Evolutionary conservation across 164 flowering plant species (phyloP).

Genomic region (Echeveria elegans): DNA sequence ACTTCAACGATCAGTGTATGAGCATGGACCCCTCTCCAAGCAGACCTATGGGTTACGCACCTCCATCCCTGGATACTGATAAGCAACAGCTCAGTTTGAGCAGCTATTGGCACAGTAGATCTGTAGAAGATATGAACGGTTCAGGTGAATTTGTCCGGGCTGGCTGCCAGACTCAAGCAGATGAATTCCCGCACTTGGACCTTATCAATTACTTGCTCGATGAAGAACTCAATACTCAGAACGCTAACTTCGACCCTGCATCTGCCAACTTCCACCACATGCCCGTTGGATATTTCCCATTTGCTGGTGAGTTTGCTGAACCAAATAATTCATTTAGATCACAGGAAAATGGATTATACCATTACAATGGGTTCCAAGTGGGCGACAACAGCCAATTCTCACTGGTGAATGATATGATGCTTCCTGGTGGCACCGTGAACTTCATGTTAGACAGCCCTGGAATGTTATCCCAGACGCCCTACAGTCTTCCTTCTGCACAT

Average conservation of each 20-base stretch:
- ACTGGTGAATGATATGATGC: not conserved
- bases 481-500: not conserved
- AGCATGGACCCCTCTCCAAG: constrained; percentile 23
- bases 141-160: constrained; percentile 20
- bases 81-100: constrained; percentile 13
- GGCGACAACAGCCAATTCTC: not conserved
- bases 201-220: constrained; percentile 84
- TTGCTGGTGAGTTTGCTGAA: constrained; percentile 37
- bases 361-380: not conserved
- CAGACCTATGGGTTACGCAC: not conserved
- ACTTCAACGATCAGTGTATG: constrained; percentile 27
- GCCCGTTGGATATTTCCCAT: constrained; percentile 44
- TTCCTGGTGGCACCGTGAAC: not conserved
- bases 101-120: constrained; percentile 26
- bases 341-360: not conserved
- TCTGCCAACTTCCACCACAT: constrained; percentile 17
- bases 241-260: constrained; percentile 14
- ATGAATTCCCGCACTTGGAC: constrained; percentile 95
- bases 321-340: constrained; percentile 7
- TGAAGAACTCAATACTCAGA: constrained; percentile 55
- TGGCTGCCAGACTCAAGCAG: constrained; percentile 26
- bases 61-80: constrained; percentile 17
- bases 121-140: constrained; percentile 37
- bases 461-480: not conserved
- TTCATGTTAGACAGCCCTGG: not conserved